Conservation (phyloP, 257 asterid genomes). For the Handroanthus guayacan region DNA sequence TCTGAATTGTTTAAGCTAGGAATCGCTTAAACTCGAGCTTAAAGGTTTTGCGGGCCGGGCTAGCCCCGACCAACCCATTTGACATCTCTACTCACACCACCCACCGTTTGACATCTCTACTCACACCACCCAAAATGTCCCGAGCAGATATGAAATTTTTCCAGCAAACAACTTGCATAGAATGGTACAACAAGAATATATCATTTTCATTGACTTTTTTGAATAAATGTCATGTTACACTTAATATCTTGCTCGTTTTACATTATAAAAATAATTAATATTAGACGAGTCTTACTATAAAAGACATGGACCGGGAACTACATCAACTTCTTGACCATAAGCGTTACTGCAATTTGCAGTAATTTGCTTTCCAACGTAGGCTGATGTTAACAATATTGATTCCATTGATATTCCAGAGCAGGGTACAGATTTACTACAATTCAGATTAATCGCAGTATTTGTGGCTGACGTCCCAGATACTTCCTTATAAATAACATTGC, state of each 20-base stretch:
- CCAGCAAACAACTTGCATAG: no score
- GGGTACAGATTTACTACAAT: conserved; percentile 62
- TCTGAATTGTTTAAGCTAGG: no score
- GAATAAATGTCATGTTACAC: neutral
- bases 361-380: conserved; percentile 36
- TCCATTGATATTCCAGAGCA: conserved; percentile 56
- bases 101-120: no score
- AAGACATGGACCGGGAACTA: conserved; percentile 62
- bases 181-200: no score
- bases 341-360: conserved; percentile 59
- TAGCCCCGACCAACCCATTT: no score
- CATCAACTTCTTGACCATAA: conserved; percentile 50
- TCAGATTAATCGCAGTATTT: conserved; percentile 56
- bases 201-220: no score
- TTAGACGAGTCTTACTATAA: neutral
- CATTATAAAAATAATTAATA: neutral
- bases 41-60: no score
- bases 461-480: conserved; percentile 60
- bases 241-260: neutral
- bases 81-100: no score
- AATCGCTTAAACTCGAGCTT: no score
- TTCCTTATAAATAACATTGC: conserved; percentile 48
- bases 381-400: conserved; percentile 41
- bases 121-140: no score
- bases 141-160: no score